These are phyloP conservation scores for Nannizziopsis arthrosporioides DNA, from an alignment of 2,329 filamentous ascomycete species.

Conservation along the genomic window DNA sequence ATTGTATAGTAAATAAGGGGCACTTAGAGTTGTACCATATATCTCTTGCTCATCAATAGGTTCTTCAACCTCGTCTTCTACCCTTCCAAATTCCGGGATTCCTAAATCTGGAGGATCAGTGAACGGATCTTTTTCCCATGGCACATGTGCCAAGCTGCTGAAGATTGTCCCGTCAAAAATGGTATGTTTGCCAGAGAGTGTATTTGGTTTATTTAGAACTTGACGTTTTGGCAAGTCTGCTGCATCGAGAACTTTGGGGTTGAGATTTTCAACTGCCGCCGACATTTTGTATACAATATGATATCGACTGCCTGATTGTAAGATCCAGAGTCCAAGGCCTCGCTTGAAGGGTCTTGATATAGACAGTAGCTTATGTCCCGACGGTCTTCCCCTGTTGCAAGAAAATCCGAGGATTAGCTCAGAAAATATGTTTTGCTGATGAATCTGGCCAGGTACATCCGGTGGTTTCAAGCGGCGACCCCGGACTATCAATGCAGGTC, in stretches of 20 bases:
- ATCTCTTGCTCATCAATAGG: slow-evolving; percentile 96
- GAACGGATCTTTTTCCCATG: slow-evolving; percentile 39
- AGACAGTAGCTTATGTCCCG: no score
- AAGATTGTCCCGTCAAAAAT: slow-evolving; percentile 36
- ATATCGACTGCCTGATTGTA: no score
- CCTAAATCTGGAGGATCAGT: slow-evolving; percentile 20
- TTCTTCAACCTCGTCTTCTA: slow-evolving; percentile 53
- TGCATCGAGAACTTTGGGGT: slow-evolving; percentile 81
- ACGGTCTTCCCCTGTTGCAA: no score
- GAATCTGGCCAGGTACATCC: background rate
- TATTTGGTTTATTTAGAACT: slow-evolving; percentile 27
- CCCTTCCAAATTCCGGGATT: slow-evolving; percentile 24
- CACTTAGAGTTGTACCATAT: slow-evolving; percentile 51
- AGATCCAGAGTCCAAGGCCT: no score
- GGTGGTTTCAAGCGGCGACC: background rate
- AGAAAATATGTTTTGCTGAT: background rate
- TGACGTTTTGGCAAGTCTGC: slow-evolving; percentile 78
- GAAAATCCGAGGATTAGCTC: no score
- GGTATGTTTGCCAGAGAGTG: slow-evolving; percentile 26
- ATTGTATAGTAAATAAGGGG: background rate
- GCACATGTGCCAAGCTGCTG: slow-evolving; percentile 4
- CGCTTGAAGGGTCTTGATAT: no score
- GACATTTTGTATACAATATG: slow-evolving; percentile 21
- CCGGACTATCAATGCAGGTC: slow-evolving; percentile 2
- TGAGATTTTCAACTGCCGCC: slow-evolving; percentile 51